Conservation (phyloP, 225 moss, liverwort and hornwort genomes). For the Pseudisothecium myosuroides region DNA sequence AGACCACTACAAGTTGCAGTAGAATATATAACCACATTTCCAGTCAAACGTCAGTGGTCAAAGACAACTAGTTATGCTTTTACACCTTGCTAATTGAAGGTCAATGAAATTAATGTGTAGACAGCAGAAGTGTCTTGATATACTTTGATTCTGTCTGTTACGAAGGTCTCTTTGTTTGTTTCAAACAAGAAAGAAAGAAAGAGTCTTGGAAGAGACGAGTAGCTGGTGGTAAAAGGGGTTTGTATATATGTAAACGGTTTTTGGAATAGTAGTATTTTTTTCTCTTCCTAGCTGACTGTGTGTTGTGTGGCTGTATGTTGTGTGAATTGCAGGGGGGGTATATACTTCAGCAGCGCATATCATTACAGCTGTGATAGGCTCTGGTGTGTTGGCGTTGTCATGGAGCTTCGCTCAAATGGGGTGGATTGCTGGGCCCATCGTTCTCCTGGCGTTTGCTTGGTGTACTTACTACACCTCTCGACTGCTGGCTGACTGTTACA, state of each 20-base stretch:
- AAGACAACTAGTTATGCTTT: background rate
- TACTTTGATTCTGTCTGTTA: background rate
- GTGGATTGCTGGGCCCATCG: conserved; percentile 69
- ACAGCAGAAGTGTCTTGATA: too few species aligned
- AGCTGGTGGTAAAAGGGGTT: background rate
- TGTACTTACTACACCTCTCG: conserved; percentile 68
- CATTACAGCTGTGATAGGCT: conserved; percentile 85
- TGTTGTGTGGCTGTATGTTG: too few species aligned
- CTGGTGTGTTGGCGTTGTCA: conserved; percentile 63
- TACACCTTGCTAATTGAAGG: background rate
- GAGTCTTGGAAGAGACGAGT: background rate
- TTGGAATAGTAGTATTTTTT: background rate
- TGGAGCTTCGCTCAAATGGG: conserved; percentile 96
- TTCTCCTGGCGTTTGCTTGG: conserved; percentile 53
- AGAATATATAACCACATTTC: background rate
- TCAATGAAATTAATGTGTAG: background rate
- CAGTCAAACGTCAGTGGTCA: background rate
- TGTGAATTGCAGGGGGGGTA: conserved; percentile 22
- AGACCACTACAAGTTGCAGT: background rate
- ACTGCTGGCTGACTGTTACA: conserved; percentile 65
- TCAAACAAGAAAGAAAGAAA: background rate
- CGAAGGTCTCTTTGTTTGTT: background rate
- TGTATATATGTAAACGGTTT: background rate
- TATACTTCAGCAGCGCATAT: conserved; percentile 71
- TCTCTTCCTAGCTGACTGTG: too few species aligned